Conservation (phyloP, 2,329 filamentous ascomycete genomes). For the Botrytis galanthina region DNA sequence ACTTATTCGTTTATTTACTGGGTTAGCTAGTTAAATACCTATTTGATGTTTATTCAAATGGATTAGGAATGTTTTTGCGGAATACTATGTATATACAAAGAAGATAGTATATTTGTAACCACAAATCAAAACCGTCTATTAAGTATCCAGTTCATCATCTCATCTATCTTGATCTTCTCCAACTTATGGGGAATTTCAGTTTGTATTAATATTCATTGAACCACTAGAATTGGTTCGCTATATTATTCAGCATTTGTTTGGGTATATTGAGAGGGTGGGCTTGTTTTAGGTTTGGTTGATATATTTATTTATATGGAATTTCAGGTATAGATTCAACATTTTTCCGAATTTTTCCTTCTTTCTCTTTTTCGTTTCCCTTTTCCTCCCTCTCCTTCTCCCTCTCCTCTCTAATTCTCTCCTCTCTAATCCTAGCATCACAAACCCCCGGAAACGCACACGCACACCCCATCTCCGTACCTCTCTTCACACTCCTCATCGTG, state of each 20-base stretch:
- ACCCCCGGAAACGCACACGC: slow-evolving; percentile 21
- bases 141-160: too few species aligned
- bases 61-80: too few species aligned
- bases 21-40: too few species aligned
- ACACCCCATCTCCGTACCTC: slow-evolving; percentile 12
- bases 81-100: too few species aligned
- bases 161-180: too few species aligned
- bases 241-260: too few species aligned
- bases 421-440: slow-evolving; percentile 23
- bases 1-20: rapidly evolving
- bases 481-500: slow-evolving; percentile 22
- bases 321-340: neutral
- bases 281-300: neutral
- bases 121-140: too few species aligned
- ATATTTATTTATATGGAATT: neutral
- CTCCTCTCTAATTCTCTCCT: slow-evolving; percentile 11
- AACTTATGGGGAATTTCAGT: neutral
- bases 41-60: too few species aligned
- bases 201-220: neutral
- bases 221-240: rapidly evolving
- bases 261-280: neutral
- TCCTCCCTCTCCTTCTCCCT: neutral
- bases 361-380: neutral
- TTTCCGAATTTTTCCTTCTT: neutral
- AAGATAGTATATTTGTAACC: too few species aligned